Base-by-base conservation (phyloP, 768 basidiomycete species). In the Suillus lakei region DNA sequence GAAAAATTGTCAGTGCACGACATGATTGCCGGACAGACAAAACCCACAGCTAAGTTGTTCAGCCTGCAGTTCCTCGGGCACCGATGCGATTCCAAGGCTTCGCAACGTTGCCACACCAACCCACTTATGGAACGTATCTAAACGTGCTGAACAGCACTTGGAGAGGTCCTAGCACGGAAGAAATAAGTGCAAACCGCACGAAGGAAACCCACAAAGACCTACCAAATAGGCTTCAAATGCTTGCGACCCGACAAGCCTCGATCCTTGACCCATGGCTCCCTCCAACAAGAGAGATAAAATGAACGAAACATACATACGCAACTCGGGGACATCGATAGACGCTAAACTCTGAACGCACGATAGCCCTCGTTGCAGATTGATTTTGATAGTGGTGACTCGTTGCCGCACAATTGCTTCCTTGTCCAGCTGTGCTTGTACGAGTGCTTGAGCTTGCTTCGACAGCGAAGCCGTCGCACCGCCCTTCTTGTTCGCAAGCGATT, bases 81-180 rank as follows among this genome's bases (percentile, higher is more conserved):
- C 83, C 3, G 86, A 80, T 3, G 82, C 79, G 15, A 91, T 82
- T 28, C 89, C 85, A 53, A 91, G 78, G 67, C 88, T 88, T 62
- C 98, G 84, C 50, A 99, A 80, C 2, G 93, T 91, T 0, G 96
- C 95, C 41, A 98, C 84, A 5, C 92, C 94, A 6, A 96, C 79
- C 88, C 92, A 93, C 53, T 82, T 82, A 12, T 88, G 77, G 70
- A 91, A 84, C 2, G 81, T 83, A 16, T 87, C 90, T 13, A 98
- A 78, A 21, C 95, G 85, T 21, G 88, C 89, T 0, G 95, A 92
- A 65, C 89, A 90, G 67, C 89, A 88, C 73, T 30, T 79, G 0
- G 91, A 87, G 32, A 98, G 80, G 9, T 85, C 81, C 93, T 95
- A 66, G 39, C 2, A 50, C 44, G 21, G 18, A 59, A 34, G 23